A percentile compares a stretch with the other conserved stretches of the same genome.
These are phyloP conservation scores for Wickerhamomyces bovis DNA, from an alignment of 805 yeast species.

Conservation along the genomic window DNA sequence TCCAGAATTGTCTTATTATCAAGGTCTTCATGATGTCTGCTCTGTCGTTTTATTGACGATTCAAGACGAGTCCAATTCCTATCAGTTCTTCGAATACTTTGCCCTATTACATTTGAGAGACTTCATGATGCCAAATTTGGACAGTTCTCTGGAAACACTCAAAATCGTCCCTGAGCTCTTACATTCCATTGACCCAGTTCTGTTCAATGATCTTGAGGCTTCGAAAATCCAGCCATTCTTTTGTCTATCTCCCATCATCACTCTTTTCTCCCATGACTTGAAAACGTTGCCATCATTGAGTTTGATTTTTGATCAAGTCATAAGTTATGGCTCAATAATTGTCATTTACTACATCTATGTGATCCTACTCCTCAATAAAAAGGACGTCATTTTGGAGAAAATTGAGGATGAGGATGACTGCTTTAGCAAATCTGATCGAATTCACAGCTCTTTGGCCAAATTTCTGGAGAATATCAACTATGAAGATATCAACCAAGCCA, in stretches of 20 bases:
- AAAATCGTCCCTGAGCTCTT: conserved; percentile 60
- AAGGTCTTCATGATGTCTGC: conserved; percentile 89
- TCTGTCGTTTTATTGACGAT: conserved; percentile 56
- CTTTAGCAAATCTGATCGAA: conserved; percentile 30
- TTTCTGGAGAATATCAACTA: conserved; percentile 18
- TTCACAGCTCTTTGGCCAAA: conserved; percentile 35
- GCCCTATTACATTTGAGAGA: conserved; percentile 68
- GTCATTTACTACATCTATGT: conserved; percentile 57
- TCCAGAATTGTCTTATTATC: conserved; percentile 72
- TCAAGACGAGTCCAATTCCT: conserved; percentile 28
- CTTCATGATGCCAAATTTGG: conserved; percentile 70
- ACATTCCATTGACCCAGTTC: conserved; percentile 37
- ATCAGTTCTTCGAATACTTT: conserved; percentile 38
- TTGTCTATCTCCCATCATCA: conserved; percentile 70
- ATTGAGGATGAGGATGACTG: conserved; percentile 23
- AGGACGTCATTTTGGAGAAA: conserved; percentile 35
- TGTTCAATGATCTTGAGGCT: conserved; percentile 31
- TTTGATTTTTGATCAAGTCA: conserved; percentile 62
- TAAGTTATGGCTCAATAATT: conserved; percentile 50
- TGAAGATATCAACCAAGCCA: conserved; percentile 24
- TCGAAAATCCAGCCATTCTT: conserved; percentile 51
- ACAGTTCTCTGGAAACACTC: conserved; percentile 61
- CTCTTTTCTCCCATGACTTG: conserved; percentile 72
- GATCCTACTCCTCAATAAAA: conserved; percentile 42
- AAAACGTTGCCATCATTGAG: conserved; percentile 42